Conservation (phyloP, 306 rosid genomes). For the Malus orientalis region DNA sequence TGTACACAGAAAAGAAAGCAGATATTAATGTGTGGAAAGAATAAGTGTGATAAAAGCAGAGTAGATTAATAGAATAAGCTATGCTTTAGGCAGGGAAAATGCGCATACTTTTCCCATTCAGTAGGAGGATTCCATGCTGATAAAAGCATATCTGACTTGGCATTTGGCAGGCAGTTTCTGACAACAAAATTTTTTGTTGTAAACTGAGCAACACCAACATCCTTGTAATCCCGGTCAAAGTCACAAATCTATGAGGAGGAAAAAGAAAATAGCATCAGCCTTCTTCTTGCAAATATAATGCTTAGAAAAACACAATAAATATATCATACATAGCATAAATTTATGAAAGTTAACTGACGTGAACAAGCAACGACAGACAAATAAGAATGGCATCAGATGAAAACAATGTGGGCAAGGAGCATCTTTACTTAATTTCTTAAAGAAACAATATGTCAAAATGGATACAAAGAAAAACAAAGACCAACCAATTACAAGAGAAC, state of each 20-base stretch:
- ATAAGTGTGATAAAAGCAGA: background rate
- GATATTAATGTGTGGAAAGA: background rate
- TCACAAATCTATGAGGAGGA: conserved; percentile 58
- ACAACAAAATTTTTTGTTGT: conserved; percentile 88
- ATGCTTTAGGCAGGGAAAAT: conserved; percentile 17
- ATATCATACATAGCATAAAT: background rate
- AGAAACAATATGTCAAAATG: background rate
- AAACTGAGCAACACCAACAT: conserved; percentile 87
- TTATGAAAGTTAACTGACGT: too few species aligned
- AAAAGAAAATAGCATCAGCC: conserved; percentile 25
- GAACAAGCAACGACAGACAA: background rate
- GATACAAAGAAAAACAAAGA: background rate
- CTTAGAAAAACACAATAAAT: background rate
- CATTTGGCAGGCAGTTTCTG: conserved; percentile 82
- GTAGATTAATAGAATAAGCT: background rate
- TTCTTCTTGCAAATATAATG: background rate
- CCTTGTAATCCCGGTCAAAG: conserved; percentile 98
- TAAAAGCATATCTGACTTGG: conserved; percentile 93
- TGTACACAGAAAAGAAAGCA: background rate
- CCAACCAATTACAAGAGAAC: too few species aligned
- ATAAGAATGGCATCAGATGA: background rate
- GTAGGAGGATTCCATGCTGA: conserved; percentile 94
- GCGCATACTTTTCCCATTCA: conserved; percentile 90
- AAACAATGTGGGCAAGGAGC: background rate
- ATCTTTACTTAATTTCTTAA: background rate